A percentile compares a stretch with the other conserved stretches of the same genome.
Conservation (phyloP, 306 rosid genomes). For the Prunus mume region DNA sequence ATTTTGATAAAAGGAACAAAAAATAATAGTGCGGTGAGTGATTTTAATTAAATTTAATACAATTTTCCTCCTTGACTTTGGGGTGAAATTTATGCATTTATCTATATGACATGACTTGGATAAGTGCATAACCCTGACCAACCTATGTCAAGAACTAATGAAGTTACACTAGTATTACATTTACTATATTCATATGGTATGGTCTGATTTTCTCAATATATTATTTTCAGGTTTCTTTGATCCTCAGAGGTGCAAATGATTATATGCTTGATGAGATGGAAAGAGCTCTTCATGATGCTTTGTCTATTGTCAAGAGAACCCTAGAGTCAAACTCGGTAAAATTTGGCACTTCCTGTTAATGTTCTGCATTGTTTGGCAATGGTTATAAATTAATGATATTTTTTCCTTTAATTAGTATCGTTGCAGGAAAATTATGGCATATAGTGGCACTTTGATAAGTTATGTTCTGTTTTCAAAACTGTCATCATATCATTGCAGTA, state of each 20-base stretch:
- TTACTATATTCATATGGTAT: not conserved
- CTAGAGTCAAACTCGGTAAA: slow-evolving; percentile 88
- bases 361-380: not conserved
- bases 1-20: slow-evolving; percentile 91
- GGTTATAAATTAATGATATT: not conserved
- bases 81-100: not conserved
- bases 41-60: not conserved
- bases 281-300: slow-evolving; percentile 89
- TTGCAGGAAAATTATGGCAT: not conserved
- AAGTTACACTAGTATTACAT: not conserved
- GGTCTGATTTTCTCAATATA: not conserved
- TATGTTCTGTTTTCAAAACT: too few species aligned
- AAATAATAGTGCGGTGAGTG: slow-evolving; percentile 79
- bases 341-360: slow-evolving; percentile 1
- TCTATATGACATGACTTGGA: not conserved
- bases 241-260: slow-evolving; percentile 96
- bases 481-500: too few species aligned
- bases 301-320: slow-evolving; percentile 91
- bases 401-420: not conserved
- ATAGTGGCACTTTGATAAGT: too few species aligned
- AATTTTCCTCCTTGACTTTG: not conserved
- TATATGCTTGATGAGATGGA: slow-evolving; percentile 99
- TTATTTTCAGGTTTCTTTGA: slow-evolving; percentile 64
- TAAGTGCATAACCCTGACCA: not conserved
- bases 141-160: not conserved